A percentile compares a stretch with the other conserved stretches of the same genome.
Conservation (phyloP, 345 rosid species). For the Eucalyptus dawsonii region DNA sequence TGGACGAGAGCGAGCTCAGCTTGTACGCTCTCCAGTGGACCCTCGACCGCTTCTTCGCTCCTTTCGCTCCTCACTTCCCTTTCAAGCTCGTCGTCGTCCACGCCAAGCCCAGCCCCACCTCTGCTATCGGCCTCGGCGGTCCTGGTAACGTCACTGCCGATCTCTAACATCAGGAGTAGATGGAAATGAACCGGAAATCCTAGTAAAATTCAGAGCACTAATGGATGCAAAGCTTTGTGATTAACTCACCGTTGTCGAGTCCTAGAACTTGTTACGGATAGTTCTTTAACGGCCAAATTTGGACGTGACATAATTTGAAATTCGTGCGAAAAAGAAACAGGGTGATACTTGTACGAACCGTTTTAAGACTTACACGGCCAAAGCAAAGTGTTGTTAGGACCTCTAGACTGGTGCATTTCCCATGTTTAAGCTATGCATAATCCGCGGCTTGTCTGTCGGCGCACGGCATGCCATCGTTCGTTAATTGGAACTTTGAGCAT, state of each 20-base stretch:
- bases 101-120: slow-evolving; percentile 25
- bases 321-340: not conserved
- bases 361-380: not conserved
- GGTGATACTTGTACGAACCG: not conserved
- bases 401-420: not conserved
- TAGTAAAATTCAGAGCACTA: not conserved
- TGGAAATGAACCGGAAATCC: not conserved
- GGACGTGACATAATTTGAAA: not conserved
- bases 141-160: slow-evolving; percentile 4
- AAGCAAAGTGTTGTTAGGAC: not conserved
- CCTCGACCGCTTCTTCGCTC: slow-evolving; percentile 33
- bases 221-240: not conserved
- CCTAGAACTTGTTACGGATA: not conserved
- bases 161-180: not conserved
- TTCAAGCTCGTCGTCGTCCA: slow-evolving; percentile 33
- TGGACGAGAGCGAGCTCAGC: slow-evolving; percentile 39
- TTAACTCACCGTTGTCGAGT: not conserved
- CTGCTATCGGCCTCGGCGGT: slow-evolving; percentile 17
- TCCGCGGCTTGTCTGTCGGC: not conserved
- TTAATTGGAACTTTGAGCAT: not conserved
- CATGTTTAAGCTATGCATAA: not conserved
- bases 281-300: not conserved
- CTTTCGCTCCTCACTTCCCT: slow-evolving; percentile 9
- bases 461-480: not conserved
- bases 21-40: slow-evolving; percentile 40